Conservation (phyloP, 2,329 filamentous ascomycete genomes). For the Fusarium protoensiforme region DNA sequence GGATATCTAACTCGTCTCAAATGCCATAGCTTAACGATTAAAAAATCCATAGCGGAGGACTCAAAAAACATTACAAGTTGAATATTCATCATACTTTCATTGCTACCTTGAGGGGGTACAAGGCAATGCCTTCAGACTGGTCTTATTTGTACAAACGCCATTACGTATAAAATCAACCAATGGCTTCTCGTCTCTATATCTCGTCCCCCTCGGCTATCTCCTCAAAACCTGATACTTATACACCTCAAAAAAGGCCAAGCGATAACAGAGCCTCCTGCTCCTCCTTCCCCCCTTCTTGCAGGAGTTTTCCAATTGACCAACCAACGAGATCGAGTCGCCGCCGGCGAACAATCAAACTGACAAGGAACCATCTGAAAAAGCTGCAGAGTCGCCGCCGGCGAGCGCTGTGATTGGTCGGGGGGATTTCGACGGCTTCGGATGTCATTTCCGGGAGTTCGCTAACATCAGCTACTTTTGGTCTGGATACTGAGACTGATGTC, state of each 20-base stretch:
- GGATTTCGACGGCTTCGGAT: not conserved
- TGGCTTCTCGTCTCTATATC: not conserved
- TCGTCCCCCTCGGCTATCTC: not conserved
- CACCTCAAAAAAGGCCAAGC: not conserved
- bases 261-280: not conserved
- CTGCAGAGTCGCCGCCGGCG: conserved; percentile 12
- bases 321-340: conserved; percentile 4
- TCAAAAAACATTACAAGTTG: too few relatives aligned
- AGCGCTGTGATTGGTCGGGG: conserved; percentile 15
- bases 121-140: not conserved
- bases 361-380: not conserved
- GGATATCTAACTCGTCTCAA: not conserved
- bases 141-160: conserved; percentile 1
- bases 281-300: not conserved
- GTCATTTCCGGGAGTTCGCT: not conserved
- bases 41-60: too few relatives aligned
- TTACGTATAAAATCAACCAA: conserved; percentile 7
- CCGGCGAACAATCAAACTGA: conserved; percentile 4
- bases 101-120: not conserved
- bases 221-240: not conserved
- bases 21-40: not conserved
- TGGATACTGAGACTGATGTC: not conserved
- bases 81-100: not conserved
- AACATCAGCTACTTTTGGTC: not conserved
- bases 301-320: not conserved